These are phyloP conservation scores for Breynia disticha DNA, from an alignment of 441 rosid genomes.

Conservation along the genomic window DNA sequence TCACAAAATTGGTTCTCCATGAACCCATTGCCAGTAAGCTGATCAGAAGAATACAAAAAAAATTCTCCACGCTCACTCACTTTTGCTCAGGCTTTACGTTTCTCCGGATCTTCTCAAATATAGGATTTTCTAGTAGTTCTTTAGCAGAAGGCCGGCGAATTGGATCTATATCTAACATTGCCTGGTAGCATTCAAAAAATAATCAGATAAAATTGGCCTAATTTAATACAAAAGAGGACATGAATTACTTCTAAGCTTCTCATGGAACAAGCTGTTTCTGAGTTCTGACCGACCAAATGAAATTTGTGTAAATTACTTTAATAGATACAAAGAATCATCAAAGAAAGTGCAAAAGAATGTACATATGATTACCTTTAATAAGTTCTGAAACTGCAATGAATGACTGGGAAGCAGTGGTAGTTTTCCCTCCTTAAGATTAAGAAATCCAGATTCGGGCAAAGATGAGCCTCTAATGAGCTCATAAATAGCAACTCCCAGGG, in stretches of 20 bases:
- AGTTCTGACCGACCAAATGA: too few species aligned
- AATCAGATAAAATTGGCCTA: conserved; percentile 14
- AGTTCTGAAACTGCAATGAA: conserved; percentile 71
- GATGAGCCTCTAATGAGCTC: conserved; percentile 75
- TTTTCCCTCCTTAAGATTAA: conserved; percentile 73
- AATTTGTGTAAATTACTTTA: too few species aligned
- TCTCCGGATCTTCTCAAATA: conserved; percentile 38
- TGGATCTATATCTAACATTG: conserved; percentile 76
- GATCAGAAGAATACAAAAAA: conserved; percentile 9
- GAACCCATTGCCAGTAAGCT: not conserved
- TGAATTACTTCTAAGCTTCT: not conserved
- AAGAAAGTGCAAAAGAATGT: not conserved
- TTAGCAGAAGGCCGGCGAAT: conserved; percentile 59
- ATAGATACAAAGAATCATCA: too few species aligned
- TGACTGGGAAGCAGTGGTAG: conserved; percentile 82
- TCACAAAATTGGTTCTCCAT: conserved; percentile 11
- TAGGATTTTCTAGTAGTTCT: conserved; percentile 51
- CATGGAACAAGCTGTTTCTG: not conserved
- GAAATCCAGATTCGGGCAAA: conserved; percentile 60
- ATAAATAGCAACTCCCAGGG: conserved; percentile 67
- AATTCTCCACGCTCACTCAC: conserved; percentile 4
- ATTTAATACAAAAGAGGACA: not conserved
- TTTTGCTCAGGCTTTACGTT: conserved; percentile 14
- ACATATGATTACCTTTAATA: conserved; percentile 65
- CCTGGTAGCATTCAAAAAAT: conserved; percentile 30